Evolutionary conservation across 2,329 filamentous ascomycete species (phyloP).

Genomic region (Apiospora aurea): DNA sequence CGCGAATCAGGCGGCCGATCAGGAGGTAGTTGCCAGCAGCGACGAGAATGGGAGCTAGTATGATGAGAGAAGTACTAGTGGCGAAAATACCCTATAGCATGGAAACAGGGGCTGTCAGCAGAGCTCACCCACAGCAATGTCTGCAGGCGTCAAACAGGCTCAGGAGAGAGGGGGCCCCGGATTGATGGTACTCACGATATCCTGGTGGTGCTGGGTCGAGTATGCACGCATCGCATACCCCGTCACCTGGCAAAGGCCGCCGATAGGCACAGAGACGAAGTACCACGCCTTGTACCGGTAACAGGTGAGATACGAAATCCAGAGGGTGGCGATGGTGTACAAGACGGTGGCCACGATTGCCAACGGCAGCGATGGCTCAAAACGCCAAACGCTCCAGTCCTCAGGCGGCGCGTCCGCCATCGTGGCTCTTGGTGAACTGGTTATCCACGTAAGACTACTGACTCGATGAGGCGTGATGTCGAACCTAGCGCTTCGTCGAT

Average conservation of each 20-base stretch:
- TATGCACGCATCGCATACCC: conserved; percentile 50
- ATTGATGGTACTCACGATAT: conserved; percentile 41
- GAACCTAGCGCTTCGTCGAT: neutral
- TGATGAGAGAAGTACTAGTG: conserved; percentile 49
- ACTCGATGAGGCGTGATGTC: neutral
- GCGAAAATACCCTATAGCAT: conserved; percentile 45
- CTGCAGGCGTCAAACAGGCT: neutral
- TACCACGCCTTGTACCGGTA: conserved; percentile 50
- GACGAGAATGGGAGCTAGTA: conserved; percentile 56
- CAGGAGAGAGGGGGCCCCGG: neutral
- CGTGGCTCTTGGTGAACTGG: neutral
- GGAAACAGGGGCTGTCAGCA: neutral
- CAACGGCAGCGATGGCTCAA: conserved; percentile 50
- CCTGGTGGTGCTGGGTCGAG: conserved; percentile 43
- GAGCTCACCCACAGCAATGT: neutral
- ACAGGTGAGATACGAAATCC: conserved; percentile 50
- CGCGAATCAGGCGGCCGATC: conserved; percentile 53
- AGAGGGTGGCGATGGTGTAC: conserved; percentile 47
- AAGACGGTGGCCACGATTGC: conserved; percentile 50
- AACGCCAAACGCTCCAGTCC: conserved; percentile 48
- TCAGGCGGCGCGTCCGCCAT: conserved; percentile 18
- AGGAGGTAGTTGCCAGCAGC: conserved; percentile 60
- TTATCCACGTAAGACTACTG: neutral
- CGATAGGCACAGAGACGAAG: conserved; percentile 52
- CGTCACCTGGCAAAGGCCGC: conserved; percentile 49